Percentiles rank a stretch among this genome's conserved stretches.
Conservation (phyloP, 345 rosid genomes). For the Psidium friedrichsthalianum region DNA sequence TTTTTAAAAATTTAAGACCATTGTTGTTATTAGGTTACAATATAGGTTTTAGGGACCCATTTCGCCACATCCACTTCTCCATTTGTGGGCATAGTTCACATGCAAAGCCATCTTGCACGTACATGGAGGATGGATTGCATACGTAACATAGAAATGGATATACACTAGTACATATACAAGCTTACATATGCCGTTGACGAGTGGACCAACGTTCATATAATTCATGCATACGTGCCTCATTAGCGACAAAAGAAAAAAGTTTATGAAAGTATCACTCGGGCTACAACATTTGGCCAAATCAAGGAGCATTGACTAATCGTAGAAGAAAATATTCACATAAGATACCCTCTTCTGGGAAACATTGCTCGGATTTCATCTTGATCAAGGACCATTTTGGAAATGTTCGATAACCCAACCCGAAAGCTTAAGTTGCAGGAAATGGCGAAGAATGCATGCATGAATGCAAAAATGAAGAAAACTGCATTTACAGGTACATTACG, state of each 20-base stretch:
- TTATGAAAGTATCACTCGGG: background rate
- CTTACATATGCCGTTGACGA: background rate
- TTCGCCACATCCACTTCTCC: too few relatives aligned
- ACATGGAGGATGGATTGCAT: background rate
- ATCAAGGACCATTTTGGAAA: accelerated
- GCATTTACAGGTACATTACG: background rate
- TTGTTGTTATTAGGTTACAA: too few relatives aligned
- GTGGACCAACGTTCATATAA: background rate
- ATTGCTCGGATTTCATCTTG: background rate
- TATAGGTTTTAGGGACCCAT: too few relatives aligned
- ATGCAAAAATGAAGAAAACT: background rate
- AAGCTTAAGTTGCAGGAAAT: background rate
- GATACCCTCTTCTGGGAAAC: background rate
- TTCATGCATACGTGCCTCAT: background rate
- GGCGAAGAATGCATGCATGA: background rate
- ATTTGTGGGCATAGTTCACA: background rate
- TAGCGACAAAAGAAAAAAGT: background rate
- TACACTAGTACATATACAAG: accelerated
- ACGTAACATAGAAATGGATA: background rate
- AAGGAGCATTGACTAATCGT: background rate
- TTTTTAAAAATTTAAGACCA: too few relatives aligned
- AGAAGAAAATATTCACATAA: background rate
- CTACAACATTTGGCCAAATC: background rate
- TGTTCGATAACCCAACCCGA: background rate
- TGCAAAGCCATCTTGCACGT: accelerated